Conservation (phyloP, 495 filamentous ascomycete species). For the Neurospora sp. region DNA sequence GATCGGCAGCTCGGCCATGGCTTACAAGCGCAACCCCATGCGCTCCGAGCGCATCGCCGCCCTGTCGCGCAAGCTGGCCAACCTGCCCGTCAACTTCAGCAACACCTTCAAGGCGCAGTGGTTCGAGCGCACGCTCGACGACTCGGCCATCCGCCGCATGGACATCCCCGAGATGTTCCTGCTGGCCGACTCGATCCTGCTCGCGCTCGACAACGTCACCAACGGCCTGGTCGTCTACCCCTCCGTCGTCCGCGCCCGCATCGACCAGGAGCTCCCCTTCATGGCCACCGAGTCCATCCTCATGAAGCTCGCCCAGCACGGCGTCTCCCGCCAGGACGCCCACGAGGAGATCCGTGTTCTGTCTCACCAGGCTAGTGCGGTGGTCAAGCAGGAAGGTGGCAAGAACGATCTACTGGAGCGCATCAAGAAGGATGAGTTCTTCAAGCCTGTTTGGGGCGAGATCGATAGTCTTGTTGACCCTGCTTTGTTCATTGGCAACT, state of each 20-base stretch:
- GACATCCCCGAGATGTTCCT: conserved; percentile 74
- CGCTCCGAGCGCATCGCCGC: conserved; percentile 74
- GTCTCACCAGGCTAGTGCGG: conserved; percentile 69
- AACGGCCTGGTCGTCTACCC: conserved; percentile 83
- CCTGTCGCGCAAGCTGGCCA: conserved; percentile 60
- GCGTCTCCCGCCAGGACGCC: conserved; percentile 74
- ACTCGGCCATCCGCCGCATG: conserved; percentile 32
- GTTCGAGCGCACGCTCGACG: conserved; percentile 59
- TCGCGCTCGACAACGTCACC: conserved; percentile 74
- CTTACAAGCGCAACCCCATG: conserved; percentile 79
- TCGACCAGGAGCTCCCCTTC: conserved; percentile 79
- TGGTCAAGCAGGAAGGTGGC: conserved; percentile 69
- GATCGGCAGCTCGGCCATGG: conserved; percentile 53
- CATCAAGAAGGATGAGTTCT: conserved; percentile 66
- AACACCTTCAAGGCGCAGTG: conserved; percentile 80
- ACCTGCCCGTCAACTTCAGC: conserved; percentile 55
- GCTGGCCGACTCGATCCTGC: conserved; percentile 69
- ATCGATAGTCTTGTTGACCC: conserved; percentile 68
- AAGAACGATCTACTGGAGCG: conserved; percentile 78
- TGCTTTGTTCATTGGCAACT: conserved; percentile 55
- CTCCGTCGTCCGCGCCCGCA: conserved; percentile 54
- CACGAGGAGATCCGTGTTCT: conserved; percentile 89
- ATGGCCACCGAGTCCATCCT: conserved; percentile 84
- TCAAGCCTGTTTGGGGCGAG: conserved; percentile 68
- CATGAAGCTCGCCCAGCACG: conserved; percentile 71